Evolutionary conservation across 768 basidiomycete genomes (phyloP), one percentile per base, ranked within the genome.

Genomic region (Termitomyces titanicus): DNA sequence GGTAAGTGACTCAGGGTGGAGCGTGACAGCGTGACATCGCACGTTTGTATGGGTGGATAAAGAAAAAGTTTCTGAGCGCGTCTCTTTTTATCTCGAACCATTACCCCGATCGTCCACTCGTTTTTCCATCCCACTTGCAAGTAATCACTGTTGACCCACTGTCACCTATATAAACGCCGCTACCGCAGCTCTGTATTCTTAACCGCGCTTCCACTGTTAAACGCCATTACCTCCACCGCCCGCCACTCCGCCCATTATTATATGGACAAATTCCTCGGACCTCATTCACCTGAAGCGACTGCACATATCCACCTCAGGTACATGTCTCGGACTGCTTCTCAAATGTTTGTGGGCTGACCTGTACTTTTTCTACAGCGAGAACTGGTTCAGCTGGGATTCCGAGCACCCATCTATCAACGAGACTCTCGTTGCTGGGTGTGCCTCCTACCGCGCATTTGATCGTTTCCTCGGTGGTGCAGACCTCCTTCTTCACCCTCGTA

Each of bases 361-460:
- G 60, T 58, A 42, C 12, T 47, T 40, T 25, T 63, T 48, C 31
- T 22, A 10, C 58, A 90, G 88, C 43, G 84, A 90, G 68, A 86
- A 86, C 58, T 81, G 77, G 70, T 78, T 79, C 59, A 74, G 72
- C 40, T 90, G 88, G 88, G 86, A 89, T 64, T 77, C 80, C 34
- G 82, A 88, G 61, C 81, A 85, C 59, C 83, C 83, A 13, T 80
- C 82, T 12, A 75, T 88, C 64, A 78, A 88, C 72, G 88, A 91
- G 68, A 82, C 82, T 2, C 79, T 91, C 54, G 81, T 91, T 39
- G 86, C 89, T 1, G 82, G 84, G 20, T 88, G 83, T 62, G 88
- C 90, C n/a, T 85, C 89, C 5, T 92, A 92, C 70, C 79, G 86
- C 60, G 87, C 89, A 3, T 83, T 92, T 63, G 81, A 81, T 61